Percentiles rank a stretch among this genome's conserved stretches.
Evolutionary conservation across 1,284 basidiomycete species (phyloP).

Genomic region (Pyrrhoderma noxium): DNA sequence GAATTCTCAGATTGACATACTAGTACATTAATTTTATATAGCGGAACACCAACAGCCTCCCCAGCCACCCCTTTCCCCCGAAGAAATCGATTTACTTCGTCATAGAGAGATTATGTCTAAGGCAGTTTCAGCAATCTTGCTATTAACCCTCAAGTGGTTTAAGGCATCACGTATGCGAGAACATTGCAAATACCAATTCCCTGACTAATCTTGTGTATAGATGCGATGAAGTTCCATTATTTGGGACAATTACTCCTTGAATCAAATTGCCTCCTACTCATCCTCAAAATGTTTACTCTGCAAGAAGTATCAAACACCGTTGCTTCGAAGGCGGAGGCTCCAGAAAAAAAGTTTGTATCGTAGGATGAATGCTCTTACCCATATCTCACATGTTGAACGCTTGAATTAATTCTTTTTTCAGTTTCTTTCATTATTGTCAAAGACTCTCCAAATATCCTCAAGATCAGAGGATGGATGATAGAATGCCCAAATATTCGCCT

Average conservation of each 20-base stretch:
- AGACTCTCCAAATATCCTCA: conserved; percentile 35
- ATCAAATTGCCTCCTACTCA: conserved; percentile 89
- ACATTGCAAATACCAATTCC: conserved; percentile 1
- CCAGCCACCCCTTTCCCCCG: conserved; percentile 72
- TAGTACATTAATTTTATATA: conserved; percentile 10
- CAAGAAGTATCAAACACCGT: conserved; percentile 85
- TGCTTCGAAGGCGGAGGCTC: conserved; percentile 82
- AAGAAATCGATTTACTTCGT: conserved; percentile 90
- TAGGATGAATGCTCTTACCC: neutral
- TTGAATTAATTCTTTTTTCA: no score
- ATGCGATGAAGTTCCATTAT: conserved; percentile 98
- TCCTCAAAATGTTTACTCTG: conserved; percentile 97
- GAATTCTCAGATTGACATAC: conserved; percentile 1
- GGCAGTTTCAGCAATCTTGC: conserved; percentile 90
- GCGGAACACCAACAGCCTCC: conserved; percentile 48
- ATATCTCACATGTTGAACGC: conserved; percentile 4
- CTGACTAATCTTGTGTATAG: conserved; percentile 33
- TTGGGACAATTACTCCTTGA: conserved; percentile 92
- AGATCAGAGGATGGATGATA: conserved; percentile 45
- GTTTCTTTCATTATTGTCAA: conserved; percentile 94
- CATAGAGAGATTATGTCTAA: conserved; percentile 98
- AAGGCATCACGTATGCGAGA: conserved; percentile 92
- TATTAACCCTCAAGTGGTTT: conserved; percentile 95
- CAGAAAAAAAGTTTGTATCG: conserved; percentile 70
- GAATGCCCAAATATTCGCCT: conserved; percentile 48